Evolutionary conservation across 2,329 filamentous ascomycete species (phyloP).

Genomic region (Beauveria medogensis): DNA sequence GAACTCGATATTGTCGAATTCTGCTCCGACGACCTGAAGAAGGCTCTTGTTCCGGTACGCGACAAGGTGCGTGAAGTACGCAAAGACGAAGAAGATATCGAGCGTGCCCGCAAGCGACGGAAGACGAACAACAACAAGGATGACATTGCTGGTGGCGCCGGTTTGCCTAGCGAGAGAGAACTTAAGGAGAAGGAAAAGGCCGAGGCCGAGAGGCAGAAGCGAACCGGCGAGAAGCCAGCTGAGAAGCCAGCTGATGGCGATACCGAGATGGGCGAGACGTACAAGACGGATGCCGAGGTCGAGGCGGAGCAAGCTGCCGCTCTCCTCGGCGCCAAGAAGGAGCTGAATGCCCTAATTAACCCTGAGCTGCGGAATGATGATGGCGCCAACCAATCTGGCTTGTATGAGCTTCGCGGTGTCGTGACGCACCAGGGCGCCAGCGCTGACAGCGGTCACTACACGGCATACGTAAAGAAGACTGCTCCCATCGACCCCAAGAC

Average conservation of each 20-base stretch:
- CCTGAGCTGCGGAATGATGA: slow-evolving; percentile 67
- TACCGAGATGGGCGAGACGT: slow-evolving; percentile 66
- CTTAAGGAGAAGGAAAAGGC: slow-evolving; percentile 43
- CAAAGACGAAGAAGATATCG: slow-evolving; percentile 90
- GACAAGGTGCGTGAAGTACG: slow-evolving; percentile 93
- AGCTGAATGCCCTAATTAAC: slow-evolving; percentile 71
- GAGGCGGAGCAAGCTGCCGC: slow-evolving; percentile 75
- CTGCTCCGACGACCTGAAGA: slow-evolving; percentile 82
- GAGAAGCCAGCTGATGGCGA: slow-evolving; percentile 49
- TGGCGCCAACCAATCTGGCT: slow-evolving; percentile 82
- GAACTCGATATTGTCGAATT: slow-evolving; percentile 93
- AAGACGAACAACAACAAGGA: slow-evolving; percentile 54
- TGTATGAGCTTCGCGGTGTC: slow-evolving; percentile 90
- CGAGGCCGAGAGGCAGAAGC: slow-evolving; percentile 38
- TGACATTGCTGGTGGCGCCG: slow-evolving; percentile 39
- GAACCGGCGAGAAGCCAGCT: slow-evolving; percentile 26
- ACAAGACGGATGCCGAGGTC: slow-evolving; percentile 89
- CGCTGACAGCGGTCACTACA: slow-evolving; percentile 97
- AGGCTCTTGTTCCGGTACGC: slow-evolving; percentile 78
- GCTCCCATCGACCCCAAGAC: slow-evolving; percentile 63
- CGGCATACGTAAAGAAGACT: slow-evolving; percentile 92
- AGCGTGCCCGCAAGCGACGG: slow-evolving; percentile 84
- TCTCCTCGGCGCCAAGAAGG: slow-evolving; percentile 76
- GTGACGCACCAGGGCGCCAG: slow-evolving; percentile 95
- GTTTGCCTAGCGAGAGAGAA: slow-evolving; percentile 42